Conservation (phyloP, 148 eudicot genomes). For the Talinum fruticosum region DNA sequence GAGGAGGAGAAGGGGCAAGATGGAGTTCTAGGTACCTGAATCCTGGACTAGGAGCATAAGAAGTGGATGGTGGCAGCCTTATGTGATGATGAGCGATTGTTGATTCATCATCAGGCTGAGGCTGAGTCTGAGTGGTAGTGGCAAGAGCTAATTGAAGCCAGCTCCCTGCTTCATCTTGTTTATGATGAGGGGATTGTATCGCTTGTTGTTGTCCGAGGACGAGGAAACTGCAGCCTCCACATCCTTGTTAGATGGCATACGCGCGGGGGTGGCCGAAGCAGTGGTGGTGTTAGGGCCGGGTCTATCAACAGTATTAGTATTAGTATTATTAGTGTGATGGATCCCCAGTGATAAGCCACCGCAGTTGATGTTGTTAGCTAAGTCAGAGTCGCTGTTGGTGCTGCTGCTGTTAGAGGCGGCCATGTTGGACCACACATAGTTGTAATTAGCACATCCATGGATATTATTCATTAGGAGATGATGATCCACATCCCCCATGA, state of each 20-base stretch:
- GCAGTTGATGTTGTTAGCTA: not conserved
- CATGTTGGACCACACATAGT: not conserved
- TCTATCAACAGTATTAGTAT: not conserved
- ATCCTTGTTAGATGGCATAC: not conserved
- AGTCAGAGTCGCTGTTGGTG: not conserved
- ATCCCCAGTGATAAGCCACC: not conserved
- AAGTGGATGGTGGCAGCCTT: not conserved
- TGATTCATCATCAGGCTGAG: not conserved
- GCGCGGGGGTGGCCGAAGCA: no score
- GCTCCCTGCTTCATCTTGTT: not conserved
- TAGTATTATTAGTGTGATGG: not conserved
- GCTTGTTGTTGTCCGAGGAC: not conserved
- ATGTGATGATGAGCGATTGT: not conserved
- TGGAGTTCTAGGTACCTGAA: not conserved
- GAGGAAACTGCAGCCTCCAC: not conserved
- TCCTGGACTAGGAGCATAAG: not conserved
- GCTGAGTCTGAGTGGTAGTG: not conserved
- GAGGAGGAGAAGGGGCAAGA: not conserved
- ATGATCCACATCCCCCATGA: no score
- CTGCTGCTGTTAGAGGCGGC: not conserved
- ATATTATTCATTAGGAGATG: not conserved
- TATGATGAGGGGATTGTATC: not conserved
- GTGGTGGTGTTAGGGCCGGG: not conserved
- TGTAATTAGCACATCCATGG: not conserved
- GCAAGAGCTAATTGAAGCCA: conserved; percentile 5